Conservation (phyloP, 495 filamentous ascomycete species). For the Chaetomium fimeti region DNA sequence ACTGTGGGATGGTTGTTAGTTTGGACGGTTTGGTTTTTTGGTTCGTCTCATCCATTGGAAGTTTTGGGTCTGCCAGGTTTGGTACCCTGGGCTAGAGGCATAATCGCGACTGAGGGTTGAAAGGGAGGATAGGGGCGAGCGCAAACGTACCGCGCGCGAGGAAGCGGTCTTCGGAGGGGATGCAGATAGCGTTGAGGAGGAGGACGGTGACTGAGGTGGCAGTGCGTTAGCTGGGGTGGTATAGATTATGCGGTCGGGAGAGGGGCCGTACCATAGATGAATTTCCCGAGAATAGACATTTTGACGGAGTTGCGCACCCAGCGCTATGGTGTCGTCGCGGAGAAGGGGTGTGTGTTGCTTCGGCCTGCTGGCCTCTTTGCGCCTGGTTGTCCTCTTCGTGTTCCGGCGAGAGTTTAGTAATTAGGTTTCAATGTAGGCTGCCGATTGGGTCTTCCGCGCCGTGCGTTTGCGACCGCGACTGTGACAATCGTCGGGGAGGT, state of each 20-base stretch:
- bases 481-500: background rate
- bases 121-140: background rate
- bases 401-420: background rate
- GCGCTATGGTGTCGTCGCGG: background rate
- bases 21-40: background rate
- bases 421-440: background rate
- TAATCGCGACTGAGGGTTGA: background rate
- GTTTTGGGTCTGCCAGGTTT: no score
- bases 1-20: slow-evolving; percentile 51
- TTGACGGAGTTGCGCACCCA: slow-evolving; percentile 8
- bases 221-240: background rate
- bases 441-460: background rate
- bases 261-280: slow-evolving; percentile 19
- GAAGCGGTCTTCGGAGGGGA: slow-evolving; percentile 97
- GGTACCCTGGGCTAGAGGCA: background rate
- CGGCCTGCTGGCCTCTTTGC: slow-evolving; percentile 1
- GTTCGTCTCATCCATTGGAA: background rate
- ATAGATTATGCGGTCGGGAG: background rate
- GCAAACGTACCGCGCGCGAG: slow-evolving; percentile 78
- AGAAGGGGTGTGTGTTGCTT: background rate
- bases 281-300: slow-evolving; percentile 24
- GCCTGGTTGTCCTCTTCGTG: background rate
- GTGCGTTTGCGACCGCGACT: background rate
- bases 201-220: slow-evolving; percentile 65
- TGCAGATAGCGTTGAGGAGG: slow-evolving; percentile 88